Evolutionary conservation across 306 rosid species (phyloP), one percentile per base, ranked within the genome.

Genomic region (Inga leiocalycina): DNA sequence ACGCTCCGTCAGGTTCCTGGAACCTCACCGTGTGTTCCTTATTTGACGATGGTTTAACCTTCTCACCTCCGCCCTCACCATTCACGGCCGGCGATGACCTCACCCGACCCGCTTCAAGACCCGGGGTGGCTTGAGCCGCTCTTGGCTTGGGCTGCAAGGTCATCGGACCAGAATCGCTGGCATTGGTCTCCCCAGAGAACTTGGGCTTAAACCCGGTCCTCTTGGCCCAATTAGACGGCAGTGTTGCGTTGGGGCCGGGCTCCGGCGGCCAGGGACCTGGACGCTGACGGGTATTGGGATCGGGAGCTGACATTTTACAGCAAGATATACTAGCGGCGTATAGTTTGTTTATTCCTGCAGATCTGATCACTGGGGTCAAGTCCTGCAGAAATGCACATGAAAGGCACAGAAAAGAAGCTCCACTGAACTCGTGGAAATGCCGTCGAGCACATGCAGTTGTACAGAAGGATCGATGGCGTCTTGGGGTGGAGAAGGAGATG

Each of bases 161-260:
- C 51, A 91, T 64, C 77, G 89, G 97, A 22, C 92, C 98, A 0
- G 99, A 91, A 66, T 94, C 85, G 43, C 80, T 51, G 56, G 90
- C 90, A 90, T 89, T 91, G 62, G 97, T 89, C 91, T 97, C 98
- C 73, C 98, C 98, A 39, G 99, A 97, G 85, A 97, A 91, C 79
- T 94, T 94, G 54, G 99, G 98, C 82, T 85, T 86, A 80, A 97
- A 97, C 7, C 98, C 97, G 6, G 99, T 97, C 80, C 86, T 87
- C 82, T 92, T 94, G 30, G 99, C 99, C 99, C 99, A 97, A 2
- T 98, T 88, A 71, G 99, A 83, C 17, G 98, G 95, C 37, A 97
- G 92, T 86, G 89, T 68, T 89, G 95, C 79, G 16, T 34, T 22
- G 32, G 14, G 3, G 2, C 84, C 86, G 19, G 95, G 89, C 0